phyloP scores from a whole-genome alignment of 2,329 filamentous ascomycete genomes.

The Chaetothyriales sp. region DNA sequence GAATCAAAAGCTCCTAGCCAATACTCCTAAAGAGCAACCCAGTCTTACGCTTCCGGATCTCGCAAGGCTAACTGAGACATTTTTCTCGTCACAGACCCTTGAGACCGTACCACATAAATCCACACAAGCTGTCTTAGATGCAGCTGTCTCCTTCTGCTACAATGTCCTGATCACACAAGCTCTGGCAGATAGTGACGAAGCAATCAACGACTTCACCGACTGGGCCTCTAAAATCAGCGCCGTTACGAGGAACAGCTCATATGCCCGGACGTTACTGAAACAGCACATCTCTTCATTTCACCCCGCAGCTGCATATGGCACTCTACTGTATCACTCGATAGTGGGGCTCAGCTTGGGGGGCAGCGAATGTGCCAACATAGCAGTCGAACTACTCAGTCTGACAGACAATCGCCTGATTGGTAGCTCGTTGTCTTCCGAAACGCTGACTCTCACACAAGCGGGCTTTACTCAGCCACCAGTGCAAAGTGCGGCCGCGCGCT shows the following conservation, averaged over 20 bases:
- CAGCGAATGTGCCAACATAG: constrained; percentile 34
- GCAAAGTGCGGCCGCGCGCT: constrained; percentile 52
- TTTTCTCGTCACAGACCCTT: not conserved
- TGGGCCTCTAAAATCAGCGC: constrained; percentile 74
- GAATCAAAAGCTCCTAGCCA: constrained; percentile 1
- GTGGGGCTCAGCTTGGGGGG: constrained; percentile 28
- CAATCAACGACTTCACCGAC: constrained; percentile 53
- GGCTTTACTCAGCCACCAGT: constrained; percentile 34
- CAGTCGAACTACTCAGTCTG: constrained; percentile 43
- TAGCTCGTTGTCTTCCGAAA: constrained; percentile 24
- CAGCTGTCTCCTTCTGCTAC: constrained; percentile 57
- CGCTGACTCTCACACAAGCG: not conserved
- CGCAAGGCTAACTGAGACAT: not conserved
- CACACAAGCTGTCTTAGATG: constrained; percentile 40
- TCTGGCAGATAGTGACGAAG: constrained; percentile 31
- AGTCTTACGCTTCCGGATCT: not conserved
- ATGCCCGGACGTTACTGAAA: constrained; percentile 37
- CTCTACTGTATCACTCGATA: constrained; percentile 33
- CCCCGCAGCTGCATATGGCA: not conserved
- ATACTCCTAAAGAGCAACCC: not conserved
- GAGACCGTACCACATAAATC: not conserved
- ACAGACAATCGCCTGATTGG: constrained; percentile 40
- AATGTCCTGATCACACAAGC: constrained; percentile 48
- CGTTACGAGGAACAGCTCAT: constrained; percentile 55
- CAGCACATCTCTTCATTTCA: not conserved